Evolutionary conservation across 2,329 filamentous ascomycete species (phyloP).

Genomic region (Ceratocystiopsis sp.): DNA sequence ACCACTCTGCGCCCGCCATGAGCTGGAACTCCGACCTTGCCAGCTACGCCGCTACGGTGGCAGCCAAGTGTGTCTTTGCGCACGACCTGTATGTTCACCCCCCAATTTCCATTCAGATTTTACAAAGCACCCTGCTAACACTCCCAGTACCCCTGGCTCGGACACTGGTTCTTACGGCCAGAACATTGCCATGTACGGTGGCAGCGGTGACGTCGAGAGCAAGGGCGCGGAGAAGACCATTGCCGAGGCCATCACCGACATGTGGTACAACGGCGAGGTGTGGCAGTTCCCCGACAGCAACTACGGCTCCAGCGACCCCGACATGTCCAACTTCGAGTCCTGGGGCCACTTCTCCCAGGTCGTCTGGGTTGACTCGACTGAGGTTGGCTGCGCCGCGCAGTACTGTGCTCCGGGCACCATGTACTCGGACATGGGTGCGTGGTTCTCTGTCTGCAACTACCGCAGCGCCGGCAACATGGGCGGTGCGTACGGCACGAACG

Average conservation of each 20-base stretch:
- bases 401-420: conserved; percentile 36
- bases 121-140: no score
- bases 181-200: conserved; percentile 61
- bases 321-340: conserved; percentile 41
- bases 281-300: conserved; percentile 31
- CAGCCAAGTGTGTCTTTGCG: conserved; percentile 49
- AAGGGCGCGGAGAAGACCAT: conserved; percentile 39
- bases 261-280: conserved; percentile 81
- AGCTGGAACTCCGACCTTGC: conserved; percentile 50
- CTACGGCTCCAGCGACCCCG: conserved; percentile 44
- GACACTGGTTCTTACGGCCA: conserved; percentile 58
- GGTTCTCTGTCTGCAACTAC: conserved; percentile 86
- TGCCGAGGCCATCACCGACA: conserved; percentile 53
- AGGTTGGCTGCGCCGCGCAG: conserved; percentile 45
- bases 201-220: conserved; percentile 20
- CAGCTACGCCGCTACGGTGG: conserved; percentile 44
- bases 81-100: conserved; percentile 52
- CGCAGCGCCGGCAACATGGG: conserved; percentile 38
- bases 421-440: conserved; percentile 31
- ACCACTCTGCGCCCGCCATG: conserved; percentile 55
- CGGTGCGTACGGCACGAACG: conserved; percentile 32
- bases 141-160: conserved; percentile 31
- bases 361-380: conserved; percentile 46
- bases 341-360: conserved; percentile 68
- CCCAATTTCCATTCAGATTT: no score